A percentile compares a stretch with the other conserved stretches of the same genome.
These are phyloP conservation scores for Beauveria caledonica DNA, from an alignment of 2,329 filamentous ascomycete genomes.

Conservation along the genomic window DNA sequence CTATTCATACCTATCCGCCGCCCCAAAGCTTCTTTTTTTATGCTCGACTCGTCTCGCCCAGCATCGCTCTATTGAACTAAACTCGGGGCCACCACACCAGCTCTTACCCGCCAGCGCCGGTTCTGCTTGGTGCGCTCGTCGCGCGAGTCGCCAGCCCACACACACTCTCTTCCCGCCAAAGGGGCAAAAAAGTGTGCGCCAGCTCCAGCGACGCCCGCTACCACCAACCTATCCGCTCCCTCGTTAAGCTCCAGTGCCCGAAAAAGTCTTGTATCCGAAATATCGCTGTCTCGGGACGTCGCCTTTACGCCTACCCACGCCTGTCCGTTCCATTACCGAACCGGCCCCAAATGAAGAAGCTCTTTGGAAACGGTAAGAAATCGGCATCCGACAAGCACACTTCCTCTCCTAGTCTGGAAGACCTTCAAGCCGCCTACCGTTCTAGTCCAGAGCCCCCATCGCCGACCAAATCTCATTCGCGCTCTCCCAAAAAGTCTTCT, in stretches of 20 bases:
- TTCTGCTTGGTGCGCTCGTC: neutral
- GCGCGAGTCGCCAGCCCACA: conserved; percentile 7
- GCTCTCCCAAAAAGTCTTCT: conserved; percentile 28
- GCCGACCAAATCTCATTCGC: conserved; percentile 28
- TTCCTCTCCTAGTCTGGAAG: conserved; percentile 28
- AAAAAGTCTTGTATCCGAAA: conserved; percentile 12
- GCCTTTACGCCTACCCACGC: conserved; percentile 7
- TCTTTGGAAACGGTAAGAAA: conserved; percentile 35
- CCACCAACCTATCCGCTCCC: neutral
- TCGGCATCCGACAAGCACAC: conserved; percentile 31
- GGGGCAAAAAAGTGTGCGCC: conserved; percentile 6
- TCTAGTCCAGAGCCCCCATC: conserved; percentile 29
- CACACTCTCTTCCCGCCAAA: conserved; percentile 1
- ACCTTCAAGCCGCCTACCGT: conserved; percentile 28
- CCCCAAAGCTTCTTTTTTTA: conserved; percentile 4
- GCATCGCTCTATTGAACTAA: conserved; percentile 6
- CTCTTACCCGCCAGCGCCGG: neutral
- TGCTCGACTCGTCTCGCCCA: neutral
- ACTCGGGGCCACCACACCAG: neutral
- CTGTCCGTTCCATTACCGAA: conserved; percentile 14
- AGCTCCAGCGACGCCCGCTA: neutral
- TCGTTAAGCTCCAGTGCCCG: neutral
- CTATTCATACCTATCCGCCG: conserved; percentile 1
- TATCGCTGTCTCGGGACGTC: conserved; percentile 10
- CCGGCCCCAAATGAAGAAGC: conserved; percentile 43